Evolutionary conservation across 176 grass and related monocot species (phyloP), one percentile per base, ranked within the genome.

Genomic region (Oryza meridionalis): DNA sequence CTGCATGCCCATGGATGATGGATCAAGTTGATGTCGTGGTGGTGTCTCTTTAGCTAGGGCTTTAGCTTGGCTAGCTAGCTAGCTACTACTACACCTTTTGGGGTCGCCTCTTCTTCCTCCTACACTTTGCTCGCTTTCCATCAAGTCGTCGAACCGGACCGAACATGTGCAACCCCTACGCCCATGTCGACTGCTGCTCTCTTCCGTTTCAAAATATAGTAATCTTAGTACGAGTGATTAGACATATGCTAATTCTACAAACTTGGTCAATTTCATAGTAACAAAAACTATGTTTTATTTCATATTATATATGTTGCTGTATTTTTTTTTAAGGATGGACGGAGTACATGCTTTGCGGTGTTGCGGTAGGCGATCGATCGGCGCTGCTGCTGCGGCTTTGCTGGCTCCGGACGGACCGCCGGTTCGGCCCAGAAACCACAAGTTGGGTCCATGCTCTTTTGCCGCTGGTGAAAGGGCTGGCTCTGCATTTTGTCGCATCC

Each of bases 401-500:
- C 15, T 55, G 4, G 46, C 16, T 32, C 46, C 27, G 16, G 47
- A 9, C 9, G 58, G 53, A 58, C 45, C 45, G 51, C 31, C 10
- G 29, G 16, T 42, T 63, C 75, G n/a, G 37, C 37, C 33, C 37
- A 19, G 42, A 44, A 45, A 27, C 4, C 1, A 27, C 76, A 16
- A 1, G 7, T 40, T 40, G 46, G 59, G 6, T 58, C 59, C 37
- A 27, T n/a, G 37, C 76, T 65, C 76, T 78, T 63, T 65, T 19
- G 59, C 58, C 59, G 37, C 35, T 65, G 53, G 35, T 21, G 59
- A 77, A 77, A 77, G 53, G 75, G 51, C 59, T 22, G 37, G 21
- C 76, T 78, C 76, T 45, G 59, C 59, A 44, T 64, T 78, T 78
- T 65, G 59, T 78, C 76, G 32, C 53, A 40, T 77, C 74, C 75